These are phyloP conservation scores for Metarhizium humberi DNA, from an alignment of 2,329 filamentous ascomycete species.

Conservation along the genomic window DNA sequence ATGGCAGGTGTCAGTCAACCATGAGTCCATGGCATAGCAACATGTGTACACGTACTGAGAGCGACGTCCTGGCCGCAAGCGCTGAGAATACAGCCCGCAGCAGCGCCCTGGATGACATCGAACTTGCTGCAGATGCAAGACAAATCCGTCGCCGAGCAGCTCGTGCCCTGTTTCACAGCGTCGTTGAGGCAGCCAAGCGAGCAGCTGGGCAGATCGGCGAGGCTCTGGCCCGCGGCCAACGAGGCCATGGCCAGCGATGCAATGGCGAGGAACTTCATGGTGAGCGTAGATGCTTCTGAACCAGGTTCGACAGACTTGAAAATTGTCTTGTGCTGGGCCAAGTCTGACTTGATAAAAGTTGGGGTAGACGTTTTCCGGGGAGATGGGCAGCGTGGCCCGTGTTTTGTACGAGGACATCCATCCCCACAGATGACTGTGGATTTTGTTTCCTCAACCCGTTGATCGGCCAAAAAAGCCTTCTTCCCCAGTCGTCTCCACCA, in stretches of 20 bases:
- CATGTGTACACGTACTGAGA: slow-evolving; percentile 17
- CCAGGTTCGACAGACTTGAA: too few relatives aligned
- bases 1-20: slow-evolving; percentile 6
- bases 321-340: too few relatives aligned
- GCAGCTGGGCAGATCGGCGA: slow-evolving; percentile 19
- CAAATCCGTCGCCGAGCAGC: slow-evolving; percentile 16
- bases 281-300: slow-evolving; percentile 7
- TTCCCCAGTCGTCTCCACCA: too few relatives aligned
- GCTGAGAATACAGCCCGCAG: slow-evolving; percentile 18
- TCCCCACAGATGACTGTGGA: too few relatives aligned
- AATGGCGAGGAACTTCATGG: slow-evolving; percentile 11
- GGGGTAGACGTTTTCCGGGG: too few relatives aligned
- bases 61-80: slow-evolving; percentile 20
- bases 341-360: too few relatives aligned
- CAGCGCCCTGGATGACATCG: slow-evolving; percentile 14
- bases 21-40: too few relatives aligned
- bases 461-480: too few relatives aligned
- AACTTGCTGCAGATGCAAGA: slow-evolving; percentile 18
- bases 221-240: slow-evolving; percentile 15
- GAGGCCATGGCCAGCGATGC: slow-evolving; percentile 14
- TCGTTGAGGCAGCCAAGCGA: slow-evolving; percentile 17
- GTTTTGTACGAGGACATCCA: too few relatives aligned
- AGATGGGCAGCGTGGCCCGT: too few relatives aligned
- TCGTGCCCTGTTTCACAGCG: slow-evolving; percentile 15
- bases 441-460: too few relatives aligned